phyloP scores from a whole-genome alignment of 176 grass and related monocot genomes.

The Aegilops speltoides region DNA sequence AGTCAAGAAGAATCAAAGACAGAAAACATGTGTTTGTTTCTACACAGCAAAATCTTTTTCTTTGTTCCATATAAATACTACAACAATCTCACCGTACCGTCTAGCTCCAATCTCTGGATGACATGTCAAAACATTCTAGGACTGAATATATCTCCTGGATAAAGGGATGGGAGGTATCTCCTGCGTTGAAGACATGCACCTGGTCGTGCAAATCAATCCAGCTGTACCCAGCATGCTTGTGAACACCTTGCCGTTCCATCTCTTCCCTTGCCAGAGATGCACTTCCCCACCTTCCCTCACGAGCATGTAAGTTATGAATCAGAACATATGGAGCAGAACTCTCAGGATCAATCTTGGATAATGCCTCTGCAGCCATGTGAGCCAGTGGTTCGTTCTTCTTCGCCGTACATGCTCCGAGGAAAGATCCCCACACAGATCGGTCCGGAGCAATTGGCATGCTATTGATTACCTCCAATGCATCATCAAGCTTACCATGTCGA shows the following conservation, averaged over 20 bases:
- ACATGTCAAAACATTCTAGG: conserved; percentile 48
- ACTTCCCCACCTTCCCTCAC: conserved; percentile 65
- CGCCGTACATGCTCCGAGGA: conserved; percentile 72
- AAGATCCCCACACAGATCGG: conserved; percentile 68
- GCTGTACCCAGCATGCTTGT: conserved; percentile 70
- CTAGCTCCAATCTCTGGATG: conserved; percentile 53
- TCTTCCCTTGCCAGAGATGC: conserved; percentile 56
- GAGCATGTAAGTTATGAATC: conserved; percentile 76
- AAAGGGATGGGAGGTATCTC: conserved; percentile 65
- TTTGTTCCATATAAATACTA: conserved; percentile 3
- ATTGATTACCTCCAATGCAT: conserved; percentile 52
- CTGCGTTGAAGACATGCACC: conserved; percentile 70
- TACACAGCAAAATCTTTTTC: conserved; percentile 12
- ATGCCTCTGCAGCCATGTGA: conserved; percentile 48
- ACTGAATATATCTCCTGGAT: conserved; percentile 60
- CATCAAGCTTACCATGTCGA: conserved; percentile 57
- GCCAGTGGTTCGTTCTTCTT: conserved; percentile 63
- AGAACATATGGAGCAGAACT: conserved; percentile 86
- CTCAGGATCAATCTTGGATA: conserved; percentile 60
- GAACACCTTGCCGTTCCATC: conserved; percentile 63
- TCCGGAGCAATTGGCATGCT: conserved; percentile 61
- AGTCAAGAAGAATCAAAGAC: conserved; percentile 21
- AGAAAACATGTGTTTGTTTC: not conserved
- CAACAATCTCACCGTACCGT: conserved; percentile 17
- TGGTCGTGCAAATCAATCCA: conserved; percentile 71